Evolutionary conservation across 768 basidiomycete genomes (phyloP).

Genomic region (Russula foetens): DNA sequence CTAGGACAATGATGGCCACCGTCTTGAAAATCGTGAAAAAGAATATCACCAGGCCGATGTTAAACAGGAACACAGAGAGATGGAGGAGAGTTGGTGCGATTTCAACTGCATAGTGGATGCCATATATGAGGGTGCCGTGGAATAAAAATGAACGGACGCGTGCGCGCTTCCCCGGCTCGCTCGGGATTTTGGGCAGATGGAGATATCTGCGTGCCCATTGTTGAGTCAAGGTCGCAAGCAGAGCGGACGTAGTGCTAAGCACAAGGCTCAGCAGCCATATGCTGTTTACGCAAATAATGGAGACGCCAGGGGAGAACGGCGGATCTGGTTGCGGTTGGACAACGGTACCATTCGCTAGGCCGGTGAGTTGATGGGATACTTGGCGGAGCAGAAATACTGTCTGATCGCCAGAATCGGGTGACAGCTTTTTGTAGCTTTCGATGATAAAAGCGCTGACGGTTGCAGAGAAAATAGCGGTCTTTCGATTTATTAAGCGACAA

Average conservation of each 20-base stretch:
- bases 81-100: slow-evolving; percentile 24
- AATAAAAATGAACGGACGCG: slow-evolving; percentile 8
- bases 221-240: slow-evolving; percentile 11
- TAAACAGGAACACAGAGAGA: slow-evolving; percentile 8
- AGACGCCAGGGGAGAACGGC: neutral
- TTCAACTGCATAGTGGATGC: slow-evolving; percentile 1
- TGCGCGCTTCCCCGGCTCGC: neutral
- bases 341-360: neutral
- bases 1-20: neutral
- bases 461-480: slow-evolving; percentile 24
- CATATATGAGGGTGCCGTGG: slow-evolving; percentile 1
- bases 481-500: neutral
- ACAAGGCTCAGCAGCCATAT: slow-evolving; percentile 13
- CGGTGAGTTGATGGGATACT: slow-evolving; percentile 5
- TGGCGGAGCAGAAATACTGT: slow-evolving; percentile 2
- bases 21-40: neutral
- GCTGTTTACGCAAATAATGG: slow-evolving; percentile 7
- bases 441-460: slow-evolving; percentile 21
- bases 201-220: slow-evolving; percentile 11
- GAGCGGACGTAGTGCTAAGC: slow-evolving; percentile 8
- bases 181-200: slow-evolving; percentile 14
- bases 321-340: neutral
- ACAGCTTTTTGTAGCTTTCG: slow-evolving; percentile 16
- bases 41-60: too few species aligned
- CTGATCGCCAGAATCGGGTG: slow-evolving; percentile 3